phyloP scores from a whole-genome alignment of 768 basidiomycete species.

The Melanogaster broomeanus region DNA sequence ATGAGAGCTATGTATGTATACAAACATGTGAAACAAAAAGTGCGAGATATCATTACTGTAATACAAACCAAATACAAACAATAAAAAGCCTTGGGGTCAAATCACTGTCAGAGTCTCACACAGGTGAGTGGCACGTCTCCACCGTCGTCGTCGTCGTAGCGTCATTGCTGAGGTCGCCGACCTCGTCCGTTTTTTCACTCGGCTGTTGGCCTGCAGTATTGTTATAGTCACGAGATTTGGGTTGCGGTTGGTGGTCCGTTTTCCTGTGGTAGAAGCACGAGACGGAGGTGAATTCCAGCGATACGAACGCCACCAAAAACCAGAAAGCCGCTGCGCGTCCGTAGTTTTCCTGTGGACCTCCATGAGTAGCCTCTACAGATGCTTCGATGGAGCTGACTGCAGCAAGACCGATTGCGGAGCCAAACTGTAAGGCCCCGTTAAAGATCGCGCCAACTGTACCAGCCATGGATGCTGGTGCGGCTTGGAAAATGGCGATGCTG shows the following conservation, averaged over 20 bases:
- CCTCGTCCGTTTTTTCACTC: not conserved
- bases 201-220: not conserved
- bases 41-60: no score
- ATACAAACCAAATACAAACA: no score
- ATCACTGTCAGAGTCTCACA: not conserved
- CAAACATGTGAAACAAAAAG: no score
- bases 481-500: constrained; percentile 49
- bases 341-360: constrained; percentile 32
- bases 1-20: no score
- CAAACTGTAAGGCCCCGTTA: constrained; percentile 49
- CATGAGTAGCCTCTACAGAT: constrained; percentile 37
- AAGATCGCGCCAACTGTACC: constrained; percentile 53
- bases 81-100: no score
- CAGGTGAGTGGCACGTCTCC: not conserved
- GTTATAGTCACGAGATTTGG: not conserved
- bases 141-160: not conserved
- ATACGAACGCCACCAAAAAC: constrained; percentile 38
- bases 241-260: not conserved
- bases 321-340: constrained; percentile 44
- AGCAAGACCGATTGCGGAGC: constrained; percentile 47
- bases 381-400: constrained; percentile 46
- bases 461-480: constrained; percentile 42
- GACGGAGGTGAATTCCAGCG: constrained; percentile 26
- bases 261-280: constrained; percentile 30
- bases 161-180: not conserved